phyloP scores from a whole-genome alignment of 2,329 filamentous ascomycete species.

The Fusarium pininemorale region DNA sequence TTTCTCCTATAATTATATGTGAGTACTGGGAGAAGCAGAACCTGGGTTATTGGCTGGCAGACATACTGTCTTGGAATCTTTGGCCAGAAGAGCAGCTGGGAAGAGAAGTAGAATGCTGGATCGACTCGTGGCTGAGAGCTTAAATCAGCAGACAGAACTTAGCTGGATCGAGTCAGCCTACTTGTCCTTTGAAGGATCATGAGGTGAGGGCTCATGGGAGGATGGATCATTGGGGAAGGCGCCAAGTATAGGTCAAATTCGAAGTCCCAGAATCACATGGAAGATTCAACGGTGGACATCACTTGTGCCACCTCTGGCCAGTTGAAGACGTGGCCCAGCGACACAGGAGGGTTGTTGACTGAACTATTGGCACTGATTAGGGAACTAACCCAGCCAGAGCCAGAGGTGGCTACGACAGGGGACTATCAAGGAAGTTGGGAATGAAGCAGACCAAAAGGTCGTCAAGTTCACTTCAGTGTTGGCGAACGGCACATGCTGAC shows the following conservation, averaged over 20 bases:
- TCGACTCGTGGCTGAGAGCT: too few relatives aligned
- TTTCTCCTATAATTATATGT: neutral
- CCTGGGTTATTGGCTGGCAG: too few relatives aligned
- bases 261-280: accelerated
- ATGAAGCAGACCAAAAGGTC: neutral
- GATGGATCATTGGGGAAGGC: accelerated
- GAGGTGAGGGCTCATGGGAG: too few relatives aligned
- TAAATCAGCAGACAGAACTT: too few relatives aligned
- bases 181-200: neutral
- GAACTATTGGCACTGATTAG: accelerated
- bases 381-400: accelerated
- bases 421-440: too few relatives aligned
- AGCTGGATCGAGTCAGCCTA: neutral
- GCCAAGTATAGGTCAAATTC: too few relatives aligned
- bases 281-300: too few relatives aligned
- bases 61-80: neutral
- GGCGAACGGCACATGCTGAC: too few relatives aligned
- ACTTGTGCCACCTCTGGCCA: neutral
- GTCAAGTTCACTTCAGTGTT: neutral
- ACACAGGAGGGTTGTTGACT: too few relatives aligned
- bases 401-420: too few relatives aligned
- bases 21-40: neutral
- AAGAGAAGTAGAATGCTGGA: neutral
- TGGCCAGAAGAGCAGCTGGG: neutral
- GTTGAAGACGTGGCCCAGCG: too few relatives aligned